Conservation (phyloP, 2,329 filamentous ascomycete genomes). For the Monilinia polystroma region DNA sequence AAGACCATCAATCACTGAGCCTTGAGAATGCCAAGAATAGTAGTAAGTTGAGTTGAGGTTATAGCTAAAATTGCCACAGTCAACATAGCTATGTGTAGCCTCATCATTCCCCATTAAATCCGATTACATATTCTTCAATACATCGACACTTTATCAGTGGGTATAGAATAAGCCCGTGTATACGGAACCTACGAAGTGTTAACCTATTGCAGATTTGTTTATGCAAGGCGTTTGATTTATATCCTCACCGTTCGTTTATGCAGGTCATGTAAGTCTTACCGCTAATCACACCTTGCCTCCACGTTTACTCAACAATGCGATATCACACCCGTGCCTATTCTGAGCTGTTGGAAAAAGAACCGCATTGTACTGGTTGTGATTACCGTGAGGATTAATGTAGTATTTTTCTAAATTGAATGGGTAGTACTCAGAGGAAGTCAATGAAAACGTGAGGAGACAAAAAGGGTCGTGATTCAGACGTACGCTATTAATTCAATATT, state of each 20-base stretch:
- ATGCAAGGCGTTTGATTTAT: background rate
- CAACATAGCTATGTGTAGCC: background rate
- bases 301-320: background rate
- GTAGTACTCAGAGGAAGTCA: background rate
- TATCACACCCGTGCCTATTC: background rate
- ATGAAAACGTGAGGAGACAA: background rate
- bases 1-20: background rate
- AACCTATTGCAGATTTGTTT: background rate
- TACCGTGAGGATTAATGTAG: background rate
- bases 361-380: background rate
- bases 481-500: background rate
- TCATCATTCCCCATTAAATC: conserved; percentile 1
- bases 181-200: background rate
- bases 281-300: background rate
- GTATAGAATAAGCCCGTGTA: background rate
- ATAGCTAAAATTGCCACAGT: background rate
- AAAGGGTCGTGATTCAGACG: no score
- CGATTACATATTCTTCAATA: background rate
- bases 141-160: background rate
- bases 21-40: background rate
- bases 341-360: no score
- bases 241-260: background rate
- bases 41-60: background rate
- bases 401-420: background rate
- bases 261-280: background rate